Evolutionary conservation across 257 asterid species (phyloP).

Genomic region (Leptodermis oblonga): DNA sequence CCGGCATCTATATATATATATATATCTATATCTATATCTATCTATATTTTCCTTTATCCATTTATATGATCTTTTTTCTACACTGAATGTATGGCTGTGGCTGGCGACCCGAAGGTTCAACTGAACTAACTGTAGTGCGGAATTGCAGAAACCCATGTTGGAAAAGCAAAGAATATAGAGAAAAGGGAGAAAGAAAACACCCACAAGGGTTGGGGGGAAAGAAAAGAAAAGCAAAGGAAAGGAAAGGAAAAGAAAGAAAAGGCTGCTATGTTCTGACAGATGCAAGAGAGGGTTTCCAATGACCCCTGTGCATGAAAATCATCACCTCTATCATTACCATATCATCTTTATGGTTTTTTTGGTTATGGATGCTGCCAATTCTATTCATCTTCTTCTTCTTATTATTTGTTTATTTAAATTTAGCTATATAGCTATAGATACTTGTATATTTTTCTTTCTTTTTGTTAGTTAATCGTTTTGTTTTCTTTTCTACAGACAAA

Average conservation of each 20-base stretch:
- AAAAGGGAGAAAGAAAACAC: constrained; percentile 22
- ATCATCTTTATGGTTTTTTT: constrained; percentile 46
- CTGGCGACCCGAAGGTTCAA: constrained; percentile 29
- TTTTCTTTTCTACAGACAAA: constrained; percentile 13
- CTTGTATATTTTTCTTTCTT: constrained; percentile 28
- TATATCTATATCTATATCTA: constrained; percentile 19
- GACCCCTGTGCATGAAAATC: constrained; percentile 61
- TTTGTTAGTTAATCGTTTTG: constrained; percentile 6
- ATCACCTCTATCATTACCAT: constrained; percentile 67
- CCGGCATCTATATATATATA: constrained; percentile 2
- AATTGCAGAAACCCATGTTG: constrained; percentile 44
- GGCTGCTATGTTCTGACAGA: constrained; percentile 50
- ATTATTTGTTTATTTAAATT: constrained; percentile 27
- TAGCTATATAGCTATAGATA: constrained; percentile 10
- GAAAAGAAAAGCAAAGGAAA: constrained; percentile 22
- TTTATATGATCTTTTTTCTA: too few relatives aligned
- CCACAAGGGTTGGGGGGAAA: not conserved
- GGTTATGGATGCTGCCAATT: too few relatives aligned
- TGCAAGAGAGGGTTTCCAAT: constrained; percentile 27
- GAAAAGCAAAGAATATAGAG: constrained; percentile 32
- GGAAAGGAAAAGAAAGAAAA: constrained; percentile 34
- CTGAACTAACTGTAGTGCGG: constrained; percentile 51
- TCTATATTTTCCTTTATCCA: constrained; percentile 17
- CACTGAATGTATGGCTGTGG: too few relatives aligned
- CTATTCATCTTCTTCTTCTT: too few relatives aligned